phyloP scores from a whole-genome alignment of 345 rosid genomes.

The Combretum micranthum region DNA sequence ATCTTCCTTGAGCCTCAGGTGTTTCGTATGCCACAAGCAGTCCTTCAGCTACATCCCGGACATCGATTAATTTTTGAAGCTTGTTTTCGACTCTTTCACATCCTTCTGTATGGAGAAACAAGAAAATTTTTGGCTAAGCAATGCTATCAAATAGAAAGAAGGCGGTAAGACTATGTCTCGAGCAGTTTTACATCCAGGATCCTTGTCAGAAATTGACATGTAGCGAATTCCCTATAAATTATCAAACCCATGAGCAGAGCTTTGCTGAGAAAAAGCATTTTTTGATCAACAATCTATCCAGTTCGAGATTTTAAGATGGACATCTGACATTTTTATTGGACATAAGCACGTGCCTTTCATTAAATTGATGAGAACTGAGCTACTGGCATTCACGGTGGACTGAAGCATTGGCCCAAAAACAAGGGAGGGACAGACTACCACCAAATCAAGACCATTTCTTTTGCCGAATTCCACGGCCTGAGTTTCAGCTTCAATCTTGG shows the following conservation, averaged over 20 bases:
- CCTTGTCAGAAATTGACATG: no score
- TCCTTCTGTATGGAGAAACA: slow-evolving; percentile 2
- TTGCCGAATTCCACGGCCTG: slow-evolving; percentile 7
- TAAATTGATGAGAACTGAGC: slow-evolving; percentile 8
- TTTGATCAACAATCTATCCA: no score
- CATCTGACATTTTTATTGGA: no score
- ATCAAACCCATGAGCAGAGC: no score
- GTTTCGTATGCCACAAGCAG: slow-evolving; percentile 54
- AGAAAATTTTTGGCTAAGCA: no score
- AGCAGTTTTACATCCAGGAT: no score
- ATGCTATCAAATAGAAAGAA: background rate
- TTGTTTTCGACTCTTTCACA: background rate
- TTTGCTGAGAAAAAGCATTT: no score
- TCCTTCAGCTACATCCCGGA: slow-evolving; percentile 59
- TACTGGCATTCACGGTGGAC: slow-evolving; percentile 9
- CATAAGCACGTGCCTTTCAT: slow-evolving; percentile 15
- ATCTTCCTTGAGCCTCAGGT: slow-evolving; percentile 61
- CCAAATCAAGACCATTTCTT: slow-evolving; percentile 8
- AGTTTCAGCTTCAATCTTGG: slow-evolving; percentile 9
- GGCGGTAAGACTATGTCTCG: background rate
- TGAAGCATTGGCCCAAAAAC: slow-evolving; percentile 12
- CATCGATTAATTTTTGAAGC: slow-evolving; percentile 24
- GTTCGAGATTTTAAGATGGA: no score
- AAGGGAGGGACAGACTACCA: slow-evolving; percentile 8
- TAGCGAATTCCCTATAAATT: no score